Percentiles rank a stretch among this genome's conserved stretches.
phyloP scores from a whole-genome alignment of 306 rosid species.

The Acmispon strigosus region DNA sequence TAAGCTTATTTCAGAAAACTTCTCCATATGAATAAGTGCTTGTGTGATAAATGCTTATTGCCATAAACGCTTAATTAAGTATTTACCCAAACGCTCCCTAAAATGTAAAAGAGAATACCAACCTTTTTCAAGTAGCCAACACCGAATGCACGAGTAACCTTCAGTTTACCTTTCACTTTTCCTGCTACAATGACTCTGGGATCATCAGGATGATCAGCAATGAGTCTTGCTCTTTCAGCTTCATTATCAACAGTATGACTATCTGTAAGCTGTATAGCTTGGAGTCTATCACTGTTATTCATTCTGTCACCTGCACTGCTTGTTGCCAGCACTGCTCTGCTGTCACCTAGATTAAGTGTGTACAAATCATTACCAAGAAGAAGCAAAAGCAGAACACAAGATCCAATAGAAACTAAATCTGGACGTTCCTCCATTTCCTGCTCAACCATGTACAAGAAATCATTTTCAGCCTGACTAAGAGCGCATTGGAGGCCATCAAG shows the following conservation, averaged over 20 bases:
- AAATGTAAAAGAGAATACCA: background rate
- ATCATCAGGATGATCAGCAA: slow-evolving; percentile 80
- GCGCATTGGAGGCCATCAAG: slow-evolving; percentile 74
- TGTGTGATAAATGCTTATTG: too few species aligned
- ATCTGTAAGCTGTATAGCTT: slow-evolving; percentile 83
- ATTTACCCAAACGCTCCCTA: too few species aligned
- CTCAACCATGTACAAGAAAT: slow-evolving; percentile 94
- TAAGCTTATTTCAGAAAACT: too few species aligned
- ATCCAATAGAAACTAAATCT: slow-evolving; percentile 91
- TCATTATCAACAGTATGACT: slow-evolving; percentile 82
- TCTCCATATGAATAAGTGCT: too few species aligned
- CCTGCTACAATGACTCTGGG: slow-evolving; percentile 55
- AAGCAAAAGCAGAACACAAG: slow-evolving; percentile 86
- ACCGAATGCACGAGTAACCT: slow-evolving; percentile 96
- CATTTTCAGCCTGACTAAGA: slow-evolving; percentile 75
- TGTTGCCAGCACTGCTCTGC: slow-evolving; percentile 89
- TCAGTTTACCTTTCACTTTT: slow-evolving; percentile 89
- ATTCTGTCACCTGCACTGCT: slow-evolving; percentile 14
- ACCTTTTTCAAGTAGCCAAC: slow-evolving; percentile 99
- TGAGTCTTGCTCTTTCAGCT: slow-evolving; percentile 55
- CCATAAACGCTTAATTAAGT: too few species aligned
- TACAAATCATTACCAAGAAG: slow-evolving; percentile 85
- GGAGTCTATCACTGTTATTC: slow-evolving; percentile 35
- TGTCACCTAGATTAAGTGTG: slow-evolving; percentile 83
- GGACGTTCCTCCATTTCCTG: slow-evolving; percentile 96